These are phyloP conservation scores for Kwoniella sp. DNA, from an alignment of 768 basidiomycete species.

Conservation along the genomic window DNA sequence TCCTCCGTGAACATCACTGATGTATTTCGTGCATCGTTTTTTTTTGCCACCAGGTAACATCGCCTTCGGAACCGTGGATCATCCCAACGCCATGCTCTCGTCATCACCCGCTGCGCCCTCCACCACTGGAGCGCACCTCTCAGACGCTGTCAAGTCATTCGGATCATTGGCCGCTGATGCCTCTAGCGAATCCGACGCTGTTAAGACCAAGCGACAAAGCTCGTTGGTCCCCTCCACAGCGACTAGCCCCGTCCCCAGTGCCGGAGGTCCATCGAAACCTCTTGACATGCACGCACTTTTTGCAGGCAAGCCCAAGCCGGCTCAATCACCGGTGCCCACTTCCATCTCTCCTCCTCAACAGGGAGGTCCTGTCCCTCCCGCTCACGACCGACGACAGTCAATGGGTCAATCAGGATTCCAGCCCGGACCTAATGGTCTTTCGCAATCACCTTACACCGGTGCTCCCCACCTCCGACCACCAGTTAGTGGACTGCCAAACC, in stretches of 20 bases:
- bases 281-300: slow-evolving; percentile 60
- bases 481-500: slow-evolving; percentile 25
- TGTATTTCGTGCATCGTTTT: background rate
- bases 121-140: slow-evolving; percentile 59
- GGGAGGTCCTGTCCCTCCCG: slow-evolving; percentile 12
- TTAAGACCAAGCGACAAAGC: slow-evolving; percentile 28
- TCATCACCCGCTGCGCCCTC: slow-evolving; percentile 75
- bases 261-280: slow-evolving; percentile 51
- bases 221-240: slow-evolving; percentile 24
- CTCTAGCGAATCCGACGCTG: slow-evolving; percentile 58
- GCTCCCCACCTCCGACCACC: slow-evolving; percentile 33
- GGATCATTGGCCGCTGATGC: slow-evolving; percentile 68
- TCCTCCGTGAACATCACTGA: no score
- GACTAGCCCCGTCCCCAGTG: slow-evolving; percentile 28
- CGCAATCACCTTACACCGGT: slow-evolving; percentile 17
- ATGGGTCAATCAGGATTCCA: slow-evolving; percentile 32
- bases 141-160: slow-evolving; percentile 77
- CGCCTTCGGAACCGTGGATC: slow-evolving; percentile 89
- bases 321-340: slow-evolving; percentile 15
- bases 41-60: slow-evolving; percentile 59
- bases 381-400: slow-evolving; percentile 33
- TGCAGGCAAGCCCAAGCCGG: slow-evolving; percentile 30
- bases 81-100: slow-evolving; percentile 72
- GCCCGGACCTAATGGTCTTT: slow-evolving; percentile 22
- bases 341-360: slow-evolving; percentile 25